Evolutionary conservation across 2,329 filamentous ascomycete species (phyloP), one percentile per base, ranked within the genome.

Genomic region (Claviceps sp.): DNA sequence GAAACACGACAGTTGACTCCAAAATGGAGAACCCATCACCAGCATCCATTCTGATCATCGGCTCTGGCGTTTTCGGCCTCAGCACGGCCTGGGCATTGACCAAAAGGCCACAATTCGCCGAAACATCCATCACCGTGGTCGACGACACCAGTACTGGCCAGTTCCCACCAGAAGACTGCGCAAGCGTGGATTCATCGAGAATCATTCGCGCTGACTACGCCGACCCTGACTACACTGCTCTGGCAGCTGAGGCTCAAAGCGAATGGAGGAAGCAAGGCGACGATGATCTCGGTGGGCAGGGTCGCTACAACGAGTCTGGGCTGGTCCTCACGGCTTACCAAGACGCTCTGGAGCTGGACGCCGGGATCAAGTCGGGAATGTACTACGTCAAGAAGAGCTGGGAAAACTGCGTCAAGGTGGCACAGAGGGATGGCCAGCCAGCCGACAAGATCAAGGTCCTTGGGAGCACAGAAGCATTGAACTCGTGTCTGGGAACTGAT

Each of bases 191-290:
- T 67, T 74, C 73, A 4, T 83, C 80, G 14, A 77, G 81, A 57
- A 82, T 84, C 59, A 73, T 85, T 57, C 75, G 82, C 52, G 70
- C 79, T 49, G 91, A 97, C 73, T 97, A 97, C 63, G 83, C 87
- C 5, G 82, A 91, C 62, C 71, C 79, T 0, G 78, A 82, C 22
- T 97, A 97, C 68, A 79, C 88, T 5, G 70, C 74, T 16, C 80
- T 97, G 46, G 89, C 84, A 19, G 75, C 79, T 17, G 72, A 80
- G 39, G 89, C 89, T 1, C 85, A 87, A 61, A 67, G 73, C 17
- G 72, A 77, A 62, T 93, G 82, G 87, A 80, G 84, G 59, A 78
- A 76, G 64, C 66, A 66, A 59, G 78, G 73, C 52, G 69, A 75
- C 37, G 67, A 73, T 5, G 71, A 78, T 22, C 70, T 82, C 48